Evolutionary conservation across 176 grass and related monocot species (phyloP), one percentile per base, ranked within the genome.

Genomic region (Musa troglodytarum): DNA sequence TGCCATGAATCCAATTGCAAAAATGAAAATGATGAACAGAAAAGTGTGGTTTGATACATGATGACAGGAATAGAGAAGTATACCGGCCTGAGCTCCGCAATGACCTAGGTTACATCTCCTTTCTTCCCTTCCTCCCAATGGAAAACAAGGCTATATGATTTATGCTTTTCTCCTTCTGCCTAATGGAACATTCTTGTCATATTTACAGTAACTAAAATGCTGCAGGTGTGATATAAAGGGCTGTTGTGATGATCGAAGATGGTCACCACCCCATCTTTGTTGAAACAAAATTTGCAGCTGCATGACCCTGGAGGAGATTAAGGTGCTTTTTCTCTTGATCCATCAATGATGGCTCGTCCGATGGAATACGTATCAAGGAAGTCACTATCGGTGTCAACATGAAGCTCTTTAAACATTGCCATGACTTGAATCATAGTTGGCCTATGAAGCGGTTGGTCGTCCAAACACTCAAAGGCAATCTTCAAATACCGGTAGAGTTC

Each of bases 401-500:
- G 88, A 12, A 92, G 85, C 78, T 99, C 95, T 63, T 94, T 94
- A 52, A 99, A 94, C 95, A 99, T 99, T 0, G 95, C 90, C 85
- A 99, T 99, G 26, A 99, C 95, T 87, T 99, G 95, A 23, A 99
- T 99, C 90, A 99, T 99, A 11, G 88, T 99, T 19, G 95, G 95
- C 55, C 95, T 88, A 16, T 68, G 83, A 43, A 75, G 71, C 1
- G 90, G 86, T 56, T 90, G 82, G 49, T 99, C 95, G 9, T 99
- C 88, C 76, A 99, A 63, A 78, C 95, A 99, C 61, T 91, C 86
- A 1, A 84, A 86, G 9, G 95, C 95, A 55, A 99, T 99, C 75
- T 99, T 99, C 43, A 99, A 81, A 70, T 82, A 99, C 65, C 81
- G 81, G 52, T 82, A 86, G 28, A 94, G 79, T 80, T 91, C 95